Base-by-base conservation (phyloP, 2,329 filamentous ascomycete species). In the Lachnellula arida region DNA sequence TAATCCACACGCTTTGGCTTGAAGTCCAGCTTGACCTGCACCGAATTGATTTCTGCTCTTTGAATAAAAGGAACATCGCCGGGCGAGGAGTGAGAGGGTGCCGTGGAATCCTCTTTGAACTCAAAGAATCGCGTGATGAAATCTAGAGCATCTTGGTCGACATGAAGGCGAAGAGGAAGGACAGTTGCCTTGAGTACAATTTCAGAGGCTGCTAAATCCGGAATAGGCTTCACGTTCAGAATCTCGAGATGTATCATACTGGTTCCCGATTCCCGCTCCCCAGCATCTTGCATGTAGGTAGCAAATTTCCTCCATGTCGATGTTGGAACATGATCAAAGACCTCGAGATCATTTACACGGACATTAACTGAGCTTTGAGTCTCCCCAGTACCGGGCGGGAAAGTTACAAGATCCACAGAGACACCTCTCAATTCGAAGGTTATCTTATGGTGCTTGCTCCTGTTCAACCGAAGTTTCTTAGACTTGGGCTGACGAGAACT, bases 1-100 rank as follows among this genome's bases (percentile, higher is more conserved):
- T 99, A 99, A 71, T 99, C 93, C 17, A 99, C 90, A n/a, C 91
- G 85, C 73, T 99, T 97, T 8, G 94, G 94, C 71, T 99, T 99
- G 75, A 99, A 99, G 72, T 99, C 94, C 3, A 95, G 83, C 67
- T 88, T 91, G 54, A 99, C 81, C 2, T 86, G 86, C 23, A 99
- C 82, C 4, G 89, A 84, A 61, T 90, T 88, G 47, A 99, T 80
- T 73, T 97, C 94, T 1, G 91, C 87, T 52, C 94, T 83, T 69
- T 97, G 93, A 1, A 99, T 77, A 71, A 97, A 99, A 0, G 91
- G 89, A 6, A 87, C 75, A 53, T 95, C 91, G 46, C 85, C 85
- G 2, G 84, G 80, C 1, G 84, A 81, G 2, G 76, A 73, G 32
- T 84, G 78, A 4, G 76, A 73, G 0, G 80, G 76, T 8, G 75